These are phyloP conservation scores for Aspergillus texensis DNA, from an alignment of 2,329 filamentous ascomycete genomes.

Conservation along the genomic window DNA sequence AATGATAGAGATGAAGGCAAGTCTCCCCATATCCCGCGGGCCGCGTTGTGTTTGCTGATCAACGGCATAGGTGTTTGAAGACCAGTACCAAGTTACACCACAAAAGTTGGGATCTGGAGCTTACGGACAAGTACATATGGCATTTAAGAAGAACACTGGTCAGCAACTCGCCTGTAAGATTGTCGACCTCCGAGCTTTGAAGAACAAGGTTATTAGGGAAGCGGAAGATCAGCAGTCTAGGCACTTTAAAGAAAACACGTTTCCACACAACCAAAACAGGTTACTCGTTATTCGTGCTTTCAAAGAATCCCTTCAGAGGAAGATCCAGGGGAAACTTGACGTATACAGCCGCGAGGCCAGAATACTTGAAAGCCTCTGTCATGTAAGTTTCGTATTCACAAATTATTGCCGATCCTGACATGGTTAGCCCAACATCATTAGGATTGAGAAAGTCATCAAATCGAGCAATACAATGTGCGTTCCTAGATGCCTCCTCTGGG, in stretches of 20 bases:
- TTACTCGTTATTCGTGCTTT: background rate
- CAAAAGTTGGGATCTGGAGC: constrained; percentile 46
- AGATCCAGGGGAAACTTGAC: constrained; percentile 33
- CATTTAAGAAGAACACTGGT: constrained; percentile 33
- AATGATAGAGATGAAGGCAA: constrained; percentile 38
- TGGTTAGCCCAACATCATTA: constrained; percentile 60
- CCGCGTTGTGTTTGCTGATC: background rate
- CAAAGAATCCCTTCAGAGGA: constrained; percentile 20
- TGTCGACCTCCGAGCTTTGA: constrained; percentile 39
- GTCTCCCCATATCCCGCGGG: background rate
- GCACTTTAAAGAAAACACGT: constrained; percentile 9
- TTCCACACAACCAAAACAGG: background rate
- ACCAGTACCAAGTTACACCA: constrained; percentile 40
- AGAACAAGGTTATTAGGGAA: constrained; percentile 10
- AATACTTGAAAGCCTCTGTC: constrained; percentile 55
- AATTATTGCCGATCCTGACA: constrained; percentile 1
- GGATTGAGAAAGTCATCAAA: constrained; percentile 58
- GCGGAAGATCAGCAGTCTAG: constrained; percentile 14
- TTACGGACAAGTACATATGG: constrained; percentile 48
- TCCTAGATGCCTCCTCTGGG: background rate
- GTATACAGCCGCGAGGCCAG: constrained; percentile 43
- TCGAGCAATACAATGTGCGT: constrained; percentile 55
- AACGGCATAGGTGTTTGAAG: constrained; percentile 31
- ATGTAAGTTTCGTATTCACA: constrained; percentile 41
- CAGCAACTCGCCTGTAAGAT: constrained; percentile 51